Evolutionary conservation across 108 stramenopile species (phyloP), one percentile per base, ranked within the genome.

Genomic region (Cyclotella distinguenda): DNA sequence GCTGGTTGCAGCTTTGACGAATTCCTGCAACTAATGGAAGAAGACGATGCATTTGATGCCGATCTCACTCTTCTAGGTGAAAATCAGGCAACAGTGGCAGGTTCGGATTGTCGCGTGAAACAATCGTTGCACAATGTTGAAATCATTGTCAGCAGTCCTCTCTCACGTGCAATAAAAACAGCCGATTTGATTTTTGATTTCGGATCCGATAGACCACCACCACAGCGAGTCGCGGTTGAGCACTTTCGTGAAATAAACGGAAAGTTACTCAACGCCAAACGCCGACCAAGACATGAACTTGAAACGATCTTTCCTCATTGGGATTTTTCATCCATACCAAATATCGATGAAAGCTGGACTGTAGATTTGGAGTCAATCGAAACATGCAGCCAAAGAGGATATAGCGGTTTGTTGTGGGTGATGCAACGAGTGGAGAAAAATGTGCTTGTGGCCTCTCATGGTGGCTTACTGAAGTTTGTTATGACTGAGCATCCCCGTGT

Each of bases 231-330:
- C 3, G 53, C 66, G n/a, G 50, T 78, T 31, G 90, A 92, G 32
- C 25, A 71, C 12, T 86, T 92, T 72, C 81, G 90, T 27, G 86
- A 89, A 74, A 82, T 92, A 44, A 92, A 87, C 74, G 90, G 90
- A 9, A 69, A 61, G 34, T 64, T 92, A 44, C 50, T 89, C 50
- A 92, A 89, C 80, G 88, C 82, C 12, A 71, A 86, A 60, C 84
- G 88, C 34, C 65, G 84, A 4, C 73, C 61, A 1, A 57, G 68
- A 64, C 12, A 31, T 0, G 85, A 83, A 33, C 59, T 89, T 10
- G 58, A 63, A 59, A 13, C 47, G 12, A 49, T 39, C n/a, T 89
- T 86, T 83, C 83, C 86, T 12, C 51, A 70, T 36, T 92, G 90
- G 90, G 51, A 81, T 60, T 86, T 92, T 39, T 51, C 64, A 5